A percentile compares a stretch with the other conserved stretches of the same genome.
These are phyloP conservation scores for Ustilago vetiveriae DNA, from an alignment of 1,284 basidiomycete genomes.

Conservation along the genomic window DNA sequence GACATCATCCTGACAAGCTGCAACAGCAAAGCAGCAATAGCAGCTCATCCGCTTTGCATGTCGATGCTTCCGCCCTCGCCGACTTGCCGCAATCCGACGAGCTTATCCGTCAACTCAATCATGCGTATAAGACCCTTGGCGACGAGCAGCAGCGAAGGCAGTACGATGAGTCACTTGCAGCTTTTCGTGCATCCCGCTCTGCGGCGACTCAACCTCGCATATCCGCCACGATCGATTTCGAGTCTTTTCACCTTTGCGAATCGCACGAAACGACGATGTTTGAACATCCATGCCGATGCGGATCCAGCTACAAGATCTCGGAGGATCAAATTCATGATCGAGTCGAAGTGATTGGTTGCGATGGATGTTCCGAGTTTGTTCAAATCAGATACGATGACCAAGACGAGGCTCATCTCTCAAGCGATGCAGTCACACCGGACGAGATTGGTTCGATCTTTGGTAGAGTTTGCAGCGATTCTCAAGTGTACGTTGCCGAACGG, in stretches of 20 bases:
- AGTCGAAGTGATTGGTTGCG: conserved; percentile 31
- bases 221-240: conserved; percentile 31
- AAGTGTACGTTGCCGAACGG: conserved; percentile 46
- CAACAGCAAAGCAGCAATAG: conserved; percentile 28
- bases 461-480: conserved; percentile 30
- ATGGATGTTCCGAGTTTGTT: conserved; percentile 42
- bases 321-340: conserved; percentile 25
- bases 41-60: background rate
- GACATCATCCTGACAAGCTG: conserved; percentile 43
- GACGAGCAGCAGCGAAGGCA: conserved; percentile 15
- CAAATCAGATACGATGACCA: conserved; percentile 26
- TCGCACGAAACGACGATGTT: conserved; percentile 7
- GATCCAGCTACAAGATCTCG: conserved; percentile 16
- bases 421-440: background rate
- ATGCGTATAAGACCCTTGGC: conserved; percentile 36
- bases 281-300: conserved; percentile 33
- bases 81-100: conserved; percentile 14
- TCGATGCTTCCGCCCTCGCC: conserved; percentile 5
- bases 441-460: conserved; percentile 31
- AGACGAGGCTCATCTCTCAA: background rate
- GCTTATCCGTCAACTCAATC: conserved; percentile 36
- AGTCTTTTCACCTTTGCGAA: conserved; percentile 24
- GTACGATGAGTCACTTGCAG: conserved; percentile 28
- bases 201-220: conserved; percentile 16
- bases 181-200: conserved; percentile 4